These are phyloP conservation scores for Alternaria longipes DNA, from an alignment of 2,329 filamentous ascomycete species.

Conservation along the genomic window DNA sequence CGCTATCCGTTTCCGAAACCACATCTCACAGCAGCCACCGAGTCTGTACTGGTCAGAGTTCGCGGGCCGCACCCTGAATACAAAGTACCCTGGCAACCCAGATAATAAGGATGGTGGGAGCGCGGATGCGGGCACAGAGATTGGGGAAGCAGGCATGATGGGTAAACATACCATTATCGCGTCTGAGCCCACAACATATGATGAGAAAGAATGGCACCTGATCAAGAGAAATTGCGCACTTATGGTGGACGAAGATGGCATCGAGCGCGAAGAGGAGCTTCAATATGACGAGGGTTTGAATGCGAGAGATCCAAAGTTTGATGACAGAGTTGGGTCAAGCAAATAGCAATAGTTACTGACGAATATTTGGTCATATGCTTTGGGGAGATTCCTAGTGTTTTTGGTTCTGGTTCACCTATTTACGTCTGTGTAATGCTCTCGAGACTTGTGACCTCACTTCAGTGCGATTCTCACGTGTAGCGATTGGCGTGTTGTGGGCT, in stretches of 20 bases:
- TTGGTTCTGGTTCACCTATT: neutral
- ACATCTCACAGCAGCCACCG: conserved; percentile 61
- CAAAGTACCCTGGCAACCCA: conserved; percentile 61
- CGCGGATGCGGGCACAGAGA: conserved; percentile 45
- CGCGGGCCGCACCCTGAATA: conserved; percentile 62
- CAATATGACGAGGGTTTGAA: conserved; percentile 53
- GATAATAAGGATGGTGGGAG: conserved; percentile 52
- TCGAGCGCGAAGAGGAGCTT: conserved; percentile 48
- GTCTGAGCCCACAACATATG: conserved; percentile 64
- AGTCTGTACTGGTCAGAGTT: conserved; percentile 61
- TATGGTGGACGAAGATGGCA: conserved; percentile 54
- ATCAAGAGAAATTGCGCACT: conserved; percentile 60
- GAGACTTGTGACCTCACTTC: neutral
- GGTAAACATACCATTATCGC: conserved; percentile 64
- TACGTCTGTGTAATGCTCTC: neutral
- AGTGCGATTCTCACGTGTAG: neutral
- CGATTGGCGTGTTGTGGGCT: neutral
- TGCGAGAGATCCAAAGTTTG: conserved; percentile 51
- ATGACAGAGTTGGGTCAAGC: conserved; percentile 3
- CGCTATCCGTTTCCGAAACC: conserved; percentile 63
- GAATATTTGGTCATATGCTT: neutral
- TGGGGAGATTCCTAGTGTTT: neutral
- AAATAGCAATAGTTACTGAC: neutral
- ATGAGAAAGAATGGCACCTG: conserved; percentile 61
- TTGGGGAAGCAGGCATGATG: conserved; percentile 53